Base-by-base conservation (phyloP, 164 flowering plant genomes). In the Echeveria elegans region DNA sequence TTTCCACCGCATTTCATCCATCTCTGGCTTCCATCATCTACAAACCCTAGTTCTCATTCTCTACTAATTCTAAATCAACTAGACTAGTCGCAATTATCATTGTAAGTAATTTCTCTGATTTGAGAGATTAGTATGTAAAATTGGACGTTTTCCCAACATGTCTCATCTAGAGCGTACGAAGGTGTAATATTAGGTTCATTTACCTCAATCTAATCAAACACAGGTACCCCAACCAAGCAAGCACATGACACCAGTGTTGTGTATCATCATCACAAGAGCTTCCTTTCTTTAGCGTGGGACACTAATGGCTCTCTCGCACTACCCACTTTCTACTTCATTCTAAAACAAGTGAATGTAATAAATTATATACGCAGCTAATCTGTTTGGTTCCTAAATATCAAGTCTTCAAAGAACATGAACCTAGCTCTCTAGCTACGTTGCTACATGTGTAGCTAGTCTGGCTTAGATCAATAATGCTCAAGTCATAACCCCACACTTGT, bases 351-450 rank as follows among this genome's bases (percentile, higher is more conserved):
- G 7, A 34, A 34, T 34, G 37, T 28, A 53, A 24, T 53, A 56
- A 26, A 56, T 56, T 10, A 50, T 53, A 18, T 26, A 53, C 60
- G 60, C 60, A 9, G 60, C 60, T 24, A 53, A 53, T 24, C 31
- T 53, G 60, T 53, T 24, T 53, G 60, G 18, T 53, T 53, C 18
- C 28, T 31, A 24, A 26, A 28, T 28, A 56, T 56, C 31, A 56
- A 26, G 31, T 56, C 61, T 56, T 26, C 61, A 26, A 56, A 12
- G 19, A 26, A 56, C n/a, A 26, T 56, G 58, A 56, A 28, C 3
- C 37, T 34, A 56, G 32, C 32, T 56, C 32, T 56, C 61, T 56
- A 56, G 61, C 61, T 56, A 56, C n/a, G 61, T 28, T 56, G 56
- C 56, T 21, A 23, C 11, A 21, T n/a, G 28, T 50, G 21, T 23